Conservation (phyloP, 345 rosid genomes). For the Noccaea caerulescens region DNA sequence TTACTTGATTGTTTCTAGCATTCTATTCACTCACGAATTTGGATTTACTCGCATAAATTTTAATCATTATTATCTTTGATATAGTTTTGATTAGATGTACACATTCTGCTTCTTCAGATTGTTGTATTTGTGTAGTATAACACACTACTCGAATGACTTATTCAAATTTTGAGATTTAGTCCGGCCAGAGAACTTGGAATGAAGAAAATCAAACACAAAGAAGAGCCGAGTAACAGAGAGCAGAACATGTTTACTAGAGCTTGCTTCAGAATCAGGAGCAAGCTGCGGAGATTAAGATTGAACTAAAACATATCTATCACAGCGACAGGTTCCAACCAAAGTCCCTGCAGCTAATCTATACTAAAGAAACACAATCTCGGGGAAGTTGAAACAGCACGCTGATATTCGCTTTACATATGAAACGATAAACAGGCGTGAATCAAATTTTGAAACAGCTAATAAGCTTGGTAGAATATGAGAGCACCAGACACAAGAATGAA, state of each 20-base stretch:
- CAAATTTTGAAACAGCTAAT: slow-evolving; percentile 11
- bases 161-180: too few relatives aligned
- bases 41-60: not conserved
- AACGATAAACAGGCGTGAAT: not conserved
- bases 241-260: not conserved
- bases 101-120: too few relatives aligned
- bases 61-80: too few relatives aligned
- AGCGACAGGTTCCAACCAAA: slow-evolving; percentile 10
- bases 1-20: not conserved
- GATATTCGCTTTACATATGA: not conserved
- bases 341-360: not conserved
- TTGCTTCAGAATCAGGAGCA: not conserved
- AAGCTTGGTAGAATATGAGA: not conserved
- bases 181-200: not conserved
- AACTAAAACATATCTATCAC: not conserved
- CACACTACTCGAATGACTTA: too few relatives aligned
- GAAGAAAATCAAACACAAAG: not conserved
- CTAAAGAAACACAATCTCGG: not conserved
- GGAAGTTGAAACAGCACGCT: not conserved
- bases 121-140: too few relatives aligned
- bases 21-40: not conserved
- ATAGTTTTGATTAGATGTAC: too few relatives aligned
- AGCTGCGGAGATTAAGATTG: slow-evolving; percentile 12
- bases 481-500: not conserved
- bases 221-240: too few relatives aligned